Evolutionary conservation across 805 yeast genomes (phyloP), one percentile per base, ranked within the genome.

Genomic region (Zygoascus tannicola): DNA sequence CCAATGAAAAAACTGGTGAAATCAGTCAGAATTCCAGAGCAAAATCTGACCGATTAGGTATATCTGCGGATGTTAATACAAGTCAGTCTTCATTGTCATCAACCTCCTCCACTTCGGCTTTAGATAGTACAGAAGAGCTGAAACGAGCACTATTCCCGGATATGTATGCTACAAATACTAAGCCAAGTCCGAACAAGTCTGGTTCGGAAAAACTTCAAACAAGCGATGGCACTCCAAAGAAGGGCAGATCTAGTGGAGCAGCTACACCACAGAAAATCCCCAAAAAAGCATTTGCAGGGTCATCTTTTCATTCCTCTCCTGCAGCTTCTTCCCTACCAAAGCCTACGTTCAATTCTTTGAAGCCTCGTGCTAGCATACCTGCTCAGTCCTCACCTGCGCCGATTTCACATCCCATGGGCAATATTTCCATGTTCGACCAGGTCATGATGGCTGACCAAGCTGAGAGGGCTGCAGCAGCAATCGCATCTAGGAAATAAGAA

Each of bases 231-330:
- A 23, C 42, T 19, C 19, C 37, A 5, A 22, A 35, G 32, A 32
- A 34, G 30, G 30, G 30, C 30, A 26, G 30, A 12, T 26, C 30
- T 26, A 32, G 21, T 8, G 18, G 20, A 4, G n/a, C 32, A 5
- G n/a, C 15, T 21, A 35, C 38, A 22, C 46, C 43, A 8, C 35
- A 40, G 20, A 37, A 33, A 8, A 21, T 44, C 18, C 40, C 47
- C 12, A 22, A 35, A 8, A 35, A 21, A 20, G 22, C 18, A 32
- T 56, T 54, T 48, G 58, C 60, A 3, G 60, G 60, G 3, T 53
- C 58, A 4, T 49, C 56, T 18, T 56, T 56, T 47, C 57, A 56
- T 28, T 44, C 50, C 3, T 52, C 59, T 4, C 60, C 60, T 12
- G 59, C 59, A 0, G 55, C 60, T 5, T 50, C 56, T 3, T 45